Percentiles rank a stretch among this genome's conserved stretches.
These are phyloP conservation scores for Monascus purpureus DNA, from an alignment of 495 filamentous ascomycete genomes.

Conservation along the genomic window DNA sequence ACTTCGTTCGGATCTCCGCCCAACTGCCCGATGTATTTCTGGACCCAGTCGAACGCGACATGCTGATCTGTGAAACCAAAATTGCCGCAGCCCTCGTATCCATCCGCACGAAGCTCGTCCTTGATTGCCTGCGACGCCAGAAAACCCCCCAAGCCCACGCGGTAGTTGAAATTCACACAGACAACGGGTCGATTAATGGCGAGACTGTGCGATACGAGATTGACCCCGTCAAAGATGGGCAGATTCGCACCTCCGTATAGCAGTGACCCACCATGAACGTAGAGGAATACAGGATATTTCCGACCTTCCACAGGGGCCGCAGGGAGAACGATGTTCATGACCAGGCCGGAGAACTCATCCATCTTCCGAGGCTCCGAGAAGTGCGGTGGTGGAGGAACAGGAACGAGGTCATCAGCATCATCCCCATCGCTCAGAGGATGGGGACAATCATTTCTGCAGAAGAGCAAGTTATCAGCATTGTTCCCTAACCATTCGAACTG, in stretches of 20 bases:
- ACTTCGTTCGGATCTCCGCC: conserved; percentile 51
- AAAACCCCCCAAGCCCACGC: conserved; percentile 17
- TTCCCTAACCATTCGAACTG: not conserved
- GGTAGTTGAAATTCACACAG: conserved; percentile 17
- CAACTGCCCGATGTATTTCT: conserved; percentile 36
- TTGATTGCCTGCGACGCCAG: conserved; percentile 10
- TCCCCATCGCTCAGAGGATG: conserved; percentile 13
- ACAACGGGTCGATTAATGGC: conserved; percentile 10
- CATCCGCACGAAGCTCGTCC: conserved; percentile 11
- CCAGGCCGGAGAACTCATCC: conserved; percentile 14
- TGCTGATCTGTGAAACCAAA: conserved; percentile 21
- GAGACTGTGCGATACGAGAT: conserved; percentile 13
- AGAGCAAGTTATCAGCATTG: not conserved
- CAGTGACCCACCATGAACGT: conserved; percentile 18
- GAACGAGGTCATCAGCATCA: conserved; percentile 12
- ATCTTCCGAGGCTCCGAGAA: conserved; percentile 3
- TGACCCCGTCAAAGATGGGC: conserved; percentile 16
- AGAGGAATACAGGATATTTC: conserved; percentile 12
- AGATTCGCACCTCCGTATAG: conserved; percentile 16
- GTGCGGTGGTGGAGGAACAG: conserved; percentile 13
- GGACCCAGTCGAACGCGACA: conserved; percentile 17
- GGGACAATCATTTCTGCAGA: conserved; percentile 15
- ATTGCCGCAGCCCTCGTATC: conserved; percentile 13
- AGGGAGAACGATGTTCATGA: conserved; percentile 19
- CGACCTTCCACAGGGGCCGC: not conserved